Base-by-base conservation (phyloP, 164 flowering plant genomes). In the Chimonanthus praecox region DNA sequence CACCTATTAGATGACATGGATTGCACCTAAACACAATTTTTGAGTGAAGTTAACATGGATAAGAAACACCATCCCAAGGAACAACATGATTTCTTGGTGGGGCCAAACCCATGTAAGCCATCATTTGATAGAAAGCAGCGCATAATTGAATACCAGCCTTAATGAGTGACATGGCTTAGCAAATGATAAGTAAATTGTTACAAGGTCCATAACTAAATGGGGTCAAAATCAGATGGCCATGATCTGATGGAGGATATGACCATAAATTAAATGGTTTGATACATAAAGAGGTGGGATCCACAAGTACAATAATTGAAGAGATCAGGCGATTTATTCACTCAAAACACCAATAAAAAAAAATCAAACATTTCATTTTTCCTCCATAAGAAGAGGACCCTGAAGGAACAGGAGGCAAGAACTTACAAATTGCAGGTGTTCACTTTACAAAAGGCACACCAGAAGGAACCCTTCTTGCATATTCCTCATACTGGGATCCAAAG, bases 391-490 rank as follows among this genome's bases (percentile, higher is more conserved):
- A 21, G 3, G 66, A 63, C 18, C 8, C 10, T 5, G 21, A 63
- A 33, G 21, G 44, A 4, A 63, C 45, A 21, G 13, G 21, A 18
- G 44, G 46, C 7, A 65, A 65, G 68, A 65, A 13, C 70, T 47
- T 46, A 66, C 49, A 9, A 6, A 11, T 4, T 68, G 3, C 20
- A 21, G 6, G 54, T 62, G 45, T 47, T 87, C 86, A 95, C 78
- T 86, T 85, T 13, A 95, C 84, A 83, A 93, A 92, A n/a, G 99
- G 99, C 60, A 94, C 77, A 15, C 99, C 99, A 60, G 99, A 92
- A 60, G 90, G 84, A 75, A 92, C 91, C 61, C 78, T 76, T 46
- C 62, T 67, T 9, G 97, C 87, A 85, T 93, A 96, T 16, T 81
- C 92, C 60, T 79, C 92, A 64, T 94, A 92, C 68, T 86, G 79